Evolutionary conservation across 495 filamentous ascomycete genomes (phyloP), one percentile per base, ranked within the genome.

Genomic region (Penicillium odoratum): DNA sequence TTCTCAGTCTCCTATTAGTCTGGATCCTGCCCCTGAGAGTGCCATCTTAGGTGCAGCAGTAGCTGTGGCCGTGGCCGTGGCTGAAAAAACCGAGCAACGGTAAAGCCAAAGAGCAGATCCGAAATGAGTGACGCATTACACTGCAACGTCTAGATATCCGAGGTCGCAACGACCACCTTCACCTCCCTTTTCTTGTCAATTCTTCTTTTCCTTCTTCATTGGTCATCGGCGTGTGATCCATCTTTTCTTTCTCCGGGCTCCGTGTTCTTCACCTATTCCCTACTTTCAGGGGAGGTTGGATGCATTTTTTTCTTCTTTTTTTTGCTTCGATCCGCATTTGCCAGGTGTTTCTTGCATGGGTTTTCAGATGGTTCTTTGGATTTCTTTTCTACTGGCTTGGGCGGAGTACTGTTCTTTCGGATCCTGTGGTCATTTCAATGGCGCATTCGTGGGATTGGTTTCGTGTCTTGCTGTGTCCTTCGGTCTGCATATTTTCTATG

Each of bases 1-100:
- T 15, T 36, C 55, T 3, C 31, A 36, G 25, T 65, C 69, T 18
- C 64, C 57, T 9, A 73, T 78, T n/a, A 63, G 71, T 11, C 70
- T 85, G 13, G 79, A 83, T 31, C 72, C 70, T 15, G 80, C 80
- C 4, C 69, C 68, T 13, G 82, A 85, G 48, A 78, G 80, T 45
- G 81, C 81, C 7, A 82, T 85, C 43, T 57, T 83, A 7, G 83
- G 83, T 7, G 83, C 81, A 7, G 83, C 78, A 0, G 83, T 85
- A 45, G 80, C 83, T 5, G 82, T 78, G 7, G 83, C 81, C 28
- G 73, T 79, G n/a, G 64, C 74, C 2, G 71, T 70, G 9, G 65
- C 67, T 25, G 68, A 64, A 21, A 63, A 62, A 31, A 33, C 60
- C 13, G 56, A 52, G 48, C 45, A 58, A 49, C 44, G 34, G 15